These are phyloP conservation scores for Lathyrus tuberosus DNA, from an alignment of 306 rosid genomes.

Conservation along the genomic window DNA sequence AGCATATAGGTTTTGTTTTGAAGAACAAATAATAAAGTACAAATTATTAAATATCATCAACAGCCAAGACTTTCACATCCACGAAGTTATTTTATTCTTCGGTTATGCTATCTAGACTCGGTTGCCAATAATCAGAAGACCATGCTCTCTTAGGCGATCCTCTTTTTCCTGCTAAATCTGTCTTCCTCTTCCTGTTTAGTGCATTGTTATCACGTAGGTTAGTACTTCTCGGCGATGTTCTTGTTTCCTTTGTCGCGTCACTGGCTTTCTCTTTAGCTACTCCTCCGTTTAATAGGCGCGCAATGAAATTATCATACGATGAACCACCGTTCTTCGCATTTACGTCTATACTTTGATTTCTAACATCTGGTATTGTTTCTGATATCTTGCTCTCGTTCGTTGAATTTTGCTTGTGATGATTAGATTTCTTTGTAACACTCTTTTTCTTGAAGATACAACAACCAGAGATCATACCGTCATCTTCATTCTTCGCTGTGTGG, in stretches of 20 bases:
- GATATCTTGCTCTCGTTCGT: constrained; percentile 21
- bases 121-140: constrained; percentile 57
- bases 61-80: constrained; percentile 24
- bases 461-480: constrained; percentile 35
- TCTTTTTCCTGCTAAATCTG: constrained; percentile 39
- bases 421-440: constrained; percentile 30
- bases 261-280: constrained; percentile 30
- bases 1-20: constrained; percentile 38
- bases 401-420: constrained; percentile 29
- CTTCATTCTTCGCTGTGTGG: constrained; percentile 39
- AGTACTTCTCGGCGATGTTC: constrained; percentile 31
- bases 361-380: constrained; percentile 6
- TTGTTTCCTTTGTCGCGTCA: constrained; percentile 33
- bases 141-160: constrained; percentile 47
- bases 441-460: constrained; percentile 45
- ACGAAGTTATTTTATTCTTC: constrained; percentile 55
- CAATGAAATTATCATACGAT: constrained; percentile 29
- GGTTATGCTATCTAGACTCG: constrained; percentile 58
- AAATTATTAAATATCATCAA: constrained; percentile 33
- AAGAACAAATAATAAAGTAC: constrained; percentile 33
- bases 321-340: constrained; percentile 9
- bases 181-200: constrained; percentile 41
- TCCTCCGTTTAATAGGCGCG: constrained; percentile 32
- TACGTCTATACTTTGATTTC: constrained; percentile 23
- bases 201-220: constrained; percentile 25